Base-by-base conservation (phyloP, 495 filamentous ascomycete species). In the Podospora fimiseda region DNA sequence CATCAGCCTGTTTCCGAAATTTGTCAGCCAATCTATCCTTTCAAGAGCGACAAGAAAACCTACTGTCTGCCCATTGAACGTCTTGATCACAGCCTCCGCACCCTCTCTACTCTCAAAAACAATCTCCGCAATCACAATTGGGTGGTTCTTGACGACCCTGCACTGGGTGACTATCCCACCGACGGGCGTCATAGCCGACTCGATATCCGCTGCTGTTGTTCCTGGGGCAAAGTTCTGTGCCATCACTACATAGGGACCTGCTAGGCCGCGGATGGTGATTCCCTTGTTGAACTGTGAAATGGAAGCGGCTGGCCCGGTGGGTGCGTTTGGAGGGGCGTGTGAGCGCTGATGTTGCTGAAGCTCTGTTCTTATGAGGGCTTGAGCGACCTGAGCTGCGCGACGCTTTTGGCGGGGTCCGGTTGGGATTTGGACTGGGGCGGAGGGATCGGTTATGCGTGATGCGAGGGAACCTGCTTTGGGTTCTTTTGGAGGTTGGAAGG, bases 151-250 rank as follows among this genome's bases (percentile, higher is more conserved):
- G 14, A 87, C 73, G 15, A 98, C 72, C 37, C 77, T 80, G 67
- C 91, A 95, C 55, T 78, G 82, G 24, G 79, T 62, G 52, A 94
- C 81, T 48, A 83, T 72, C 24, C 89, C 88, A 1, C 83, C 84
- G 2, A 86, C 68, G 2, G 85, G 83, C 38, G 80, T 80, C 73
- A 96, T 79, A 40, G 89, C 90, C 52, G 86, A 83, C 69, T 95
- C 88, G 44, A 97, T 95, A 66, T 98, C 93, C 36, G 88, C 91
- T 1, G 89, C 89, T 3, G 93, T 96, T 2, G 93, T 98, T 36
- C 93, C 93, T 2, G 84, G 84, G 2, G 90, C 90, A 59, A 98
- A 92, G 70, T 97, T 97, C 65, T 84, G 81, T 1, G 85, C 91
- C 47, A 90, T 75, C 11, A 97, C 87, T n/a, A 84, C 78, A 59